These are phyloP conservation scores for Erythrobasidium hasegawianum DNA, from an alignment of 1,284 basidiomycete genomes.

Conservation along the genomic window DNA sequence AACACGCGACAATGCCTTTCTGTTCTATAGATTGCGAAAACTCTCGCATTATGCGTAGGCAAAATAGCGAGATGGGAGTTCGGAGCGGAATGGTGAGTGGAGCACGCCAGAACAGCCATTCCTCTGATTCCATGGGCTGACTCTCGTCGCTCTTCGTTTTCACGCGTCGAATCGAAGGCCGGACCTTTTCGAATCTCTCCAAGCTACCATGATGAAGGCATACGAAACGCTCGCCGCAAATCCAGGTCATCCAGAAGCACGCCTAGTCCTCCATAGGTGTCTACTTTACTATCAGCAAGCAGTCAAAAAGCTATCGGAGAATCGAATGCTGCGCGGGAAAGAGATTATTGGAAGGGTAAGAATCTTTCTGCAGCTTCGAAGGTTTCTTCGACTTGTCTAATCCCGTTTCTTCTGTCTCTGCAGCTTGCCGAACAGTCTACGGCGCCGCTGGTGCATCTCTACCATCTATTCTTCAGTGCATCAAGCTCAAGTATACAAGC, in stretches of 20 bases:
- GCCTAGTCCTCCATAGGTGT: slow-evolving; percentile 38
- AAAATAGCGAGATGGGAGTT: slow-evolving; percentile 43
- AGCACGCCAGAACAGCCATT: no score
- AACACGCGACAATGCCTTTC: not conserved
- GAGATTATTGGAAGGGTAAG: slow-evolving; percentile 34
- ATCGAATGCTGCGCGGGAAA: slow-evolving; percentile 40
- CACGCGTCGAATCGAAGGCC: slow-evolving; percentile 33
- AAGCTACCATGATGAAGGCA: slow-evolving; percentile 35
- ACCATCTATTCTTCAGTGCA: slow-evolving; percentile 8
- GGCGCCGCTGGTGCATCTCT: slow-evolving; percentile 1
- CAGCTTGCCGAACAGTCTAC: slow-evolving; percentile 24
- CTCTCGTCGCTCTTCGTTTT: no score
- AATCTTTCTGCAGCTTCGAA: no score
- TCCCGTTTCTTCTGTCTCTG: not conserved
- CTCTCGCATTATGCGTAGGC: slow-evolving; percentile 41
- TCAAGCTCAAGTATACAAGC: not conserved
- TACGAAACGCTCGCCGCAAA: slow-evolving; percentile 9
- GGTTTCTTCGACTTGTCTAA: no score
- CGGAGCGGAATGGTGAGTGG: slow-evolving; percentile 39
- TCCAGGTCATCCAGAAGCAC: slow-evolving; percentile 20
- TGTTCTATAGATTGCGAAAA: slow-evolving; percentile 39
- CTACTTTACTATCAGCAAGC: slow-evolving; percentile 41
- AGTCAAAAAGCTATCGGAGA: slow-evolving; percentile 42
- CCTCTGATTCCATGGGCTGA: no score
- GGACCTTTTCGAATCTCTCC: slow-evolving; percentile 38